phyloP scores from a whole-genome alignment of 768 basidiomycete species.

The Melanogaster broomeanus region DNA sequence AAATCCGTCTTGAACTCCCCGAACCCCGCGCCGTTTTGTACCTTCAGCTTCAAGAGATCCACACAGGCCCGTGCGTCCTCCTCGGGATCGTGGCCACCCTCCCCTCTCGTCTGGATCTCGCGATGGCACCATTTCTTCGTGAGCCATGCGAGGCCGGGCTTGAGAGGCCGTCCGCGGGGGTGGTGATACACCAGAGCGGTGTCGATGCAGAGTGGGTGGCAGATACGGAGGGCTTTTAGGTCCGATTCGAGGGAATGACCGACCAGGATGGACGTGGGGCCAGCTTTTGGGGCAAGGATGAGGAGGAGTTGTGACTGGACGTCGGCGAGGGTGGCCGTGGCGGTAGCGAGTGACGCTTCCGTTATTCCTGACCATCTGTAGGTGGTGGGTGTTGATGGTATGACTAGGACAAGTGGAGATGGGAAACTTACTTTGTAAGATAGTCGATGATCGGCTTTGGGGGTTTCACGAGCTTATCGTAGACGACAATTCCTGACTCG shows the following conservation, averaged over 20 bases:
- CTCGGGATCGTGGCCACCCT: slow-evolving; percentile 90
- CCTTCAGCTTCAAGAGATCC: slow-evolving; percentile 81
- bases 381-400: neutral
- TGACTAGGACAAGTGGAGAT: neutral
- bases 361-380: slow-evolving; percentile 93
- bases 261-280: slow-evolving; percentile 74
- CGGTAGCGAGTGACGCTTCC: slow-evolving; percentile 59
- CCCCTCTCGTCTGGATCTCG: slow-evolving; percentile 84
- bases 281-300: slow-evolving; percentile 52
- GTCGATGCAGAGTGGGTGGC: slow-evolving; percentile 87
- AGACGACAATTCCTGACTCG: slow-evolving; percentile 67
- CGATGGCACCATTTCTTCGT: slow-evolving; percentile 90
- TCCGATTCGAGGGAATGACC: slow-evolving; percentile 98
- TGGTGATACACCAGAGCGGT: slow-evolving; percentile 91
- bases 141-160: slow-evolving; percentile 96
- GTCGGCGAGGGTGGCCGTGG: slow-evolving; percentile 77
- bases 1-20: slow-evolving; percentile 85
- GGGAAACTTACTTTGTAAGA: slow-evolving; percentile 67
- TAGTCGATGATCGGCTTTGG: slow-evolving; percentile 85
- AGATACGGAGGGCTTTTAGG: slow-evolving; percentile 82
- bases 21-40: slow-evolving; percentile 74
- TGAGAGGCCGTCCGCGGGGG: slow-evolving; percentile 89
- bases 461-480: slow-evolving; percentile 90
- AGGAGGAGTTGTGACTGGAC: slow-evolving; percentile 73
- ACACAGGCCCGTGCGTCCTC: slow-evolving; percentile 91